Evolutionary conservation across 805 yeast genomes (phyloP).

Genomic region (Metschnikowia anglica): DNA sequence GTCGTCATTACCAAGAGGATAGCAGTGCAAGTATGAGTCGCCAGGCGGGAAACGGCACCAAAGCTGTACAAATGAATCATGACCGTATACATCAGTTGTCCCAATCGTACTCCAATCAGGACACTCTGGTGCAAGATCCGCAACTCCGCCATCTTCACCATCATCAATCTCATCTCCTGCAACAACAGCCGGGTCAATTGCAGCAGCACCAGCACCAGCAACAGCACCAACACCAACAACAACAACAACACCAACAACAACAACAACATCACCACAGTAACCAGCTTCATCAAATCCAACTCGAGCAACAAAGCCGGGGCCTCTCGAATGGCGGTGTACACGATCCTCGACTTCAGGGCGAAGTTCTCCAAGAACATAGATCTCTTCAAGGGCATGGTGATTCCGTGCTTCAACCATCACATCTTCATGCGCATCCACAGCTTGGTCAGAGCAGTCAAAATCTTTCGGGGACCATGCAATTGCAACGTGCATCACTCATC

Average conservation of each 20-base stretch:
- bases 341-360: conserved; percentile 7
- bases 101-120: not conserved
- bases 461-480: conserved; percentile 2
- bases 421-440: conserved; percentile 3
- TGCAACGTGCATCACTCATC: conserved; percentile 3
- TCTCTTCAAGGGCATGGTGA: not conserved
- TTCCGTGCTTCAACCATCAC: not conserved
- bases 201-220: conserved; percentile 5
- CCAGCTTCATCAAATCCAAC: conserved; percentile 12
- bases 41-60: conserved; percentile 1
- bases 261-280: not conserved
- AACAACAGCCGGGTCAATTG: conserved; percentile 3
- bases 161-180: conserved; percentile 3
- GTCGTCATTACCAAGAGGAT: conserved; percentile 10
- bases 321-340: conserved; percentile 1
- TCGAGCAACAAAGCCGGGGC: conserved; percentile 7
- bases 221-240: conserved; percentile 1
- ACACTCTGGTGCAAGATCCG: conserved; percentile 10
- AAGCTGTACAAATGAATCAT: not conserved
- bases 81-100: conserved; percentile 5
- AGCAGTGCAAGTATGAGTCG: conserved; percentile 1
- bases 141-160: conserved; percentile 16
- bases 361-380: conserved; percentile 6
- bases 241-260: not conserved
- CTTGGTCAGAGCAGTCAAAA: not conserved